Evolutionary conservation across 768 basidiomycete species (phyloP).

Genomic region (Collybia nuda): DNA sequence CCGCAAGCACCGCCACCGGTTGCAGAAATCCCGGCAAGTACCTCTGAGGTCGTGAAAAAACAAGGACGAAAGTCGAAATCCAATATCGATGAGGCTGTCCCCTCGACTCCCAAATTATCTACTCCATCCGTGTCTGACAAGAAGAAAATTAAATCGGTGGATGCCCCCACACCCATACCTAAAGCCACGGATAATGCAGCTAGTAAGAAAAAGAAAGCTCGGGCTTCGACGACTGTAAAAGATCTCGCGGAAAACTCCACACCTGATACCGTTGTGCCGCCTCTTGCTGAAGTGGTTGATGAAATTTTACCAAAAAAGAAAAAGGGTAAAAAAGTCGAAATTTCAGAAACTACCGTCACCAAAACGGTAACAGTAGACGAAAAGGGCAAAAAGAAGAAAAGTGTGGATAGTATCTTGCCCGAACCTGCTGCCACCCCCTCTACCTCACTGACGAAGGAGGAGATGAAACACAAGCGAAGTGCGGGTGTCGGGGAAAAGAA

Average conservation of each 20-base stretch:
- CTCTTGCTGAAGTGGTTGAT: background rate
- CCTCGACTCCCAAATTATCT: background rate
- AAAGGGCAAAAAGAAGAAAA: conserved; percentile 15
- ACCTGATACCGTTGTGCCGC: no score
- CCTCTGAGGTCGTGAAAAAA: background rate
- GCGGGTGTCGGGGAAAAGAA: conserved; percentile 43
- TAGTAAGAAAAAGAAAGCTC: conserved; percentile 10
- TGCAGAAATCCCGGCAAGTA: conserved; percentile 2
- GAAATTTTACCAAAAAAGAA: background rate
- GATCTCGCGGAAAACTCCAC: no score
- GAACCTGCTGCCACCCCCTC: conserved; percentile 4
- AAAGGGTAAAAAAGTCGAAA: background rate
- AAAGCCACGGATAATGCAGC: conserved; percentile 2
- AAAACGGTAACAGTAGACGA: conserved; percentile 2
- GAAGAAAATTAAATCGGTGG: no score
- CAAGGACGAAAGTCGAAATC: background rate
- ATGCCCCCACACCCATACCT: background rate
- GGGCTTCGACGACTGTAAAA: background rate
- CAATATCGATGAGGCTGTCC: background rate
- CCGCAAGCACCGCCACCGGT: conserved; percentile 6
- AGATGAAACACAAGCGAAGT: conserved; percentile 54
- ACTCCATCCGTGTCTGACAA: background rate
- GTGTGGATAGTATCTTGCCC: conserved; percentile 9
- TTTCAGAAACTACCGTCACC: background rate
- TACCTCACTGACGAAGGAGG: conserved; percentile 34